Evolutionary conservation across 2,329 filamentous ascomycete genomes (phyloP).

Genomic region (Colletotrichum melonis): DNA sequence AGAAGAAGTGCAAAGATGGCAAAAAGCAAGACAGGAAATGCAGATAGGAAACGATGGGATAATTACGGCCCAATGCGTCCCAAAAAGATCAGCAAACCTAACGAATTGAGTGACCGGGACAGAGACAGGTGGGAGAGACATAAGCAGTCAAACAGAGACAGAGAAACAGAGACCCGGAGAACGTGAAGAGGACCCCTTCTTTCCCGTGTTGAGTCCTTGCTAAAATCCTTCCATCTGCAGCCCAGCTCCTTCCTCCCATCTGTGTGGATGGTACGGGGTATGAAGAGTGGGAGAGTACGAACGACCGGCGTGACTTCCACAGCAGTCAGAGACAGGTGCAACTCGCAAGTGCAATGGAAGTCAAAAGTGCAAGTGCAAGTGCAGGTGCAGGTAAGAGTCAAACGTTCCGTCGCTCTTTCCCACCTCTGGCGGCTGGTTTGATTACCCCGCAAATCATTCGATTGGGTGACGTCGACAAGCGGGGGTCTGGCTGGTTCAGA

Average conservation of each 20-base stretch:
- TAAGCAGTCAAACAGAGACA: not conserved
- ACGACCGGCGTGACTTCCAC: not conserved
- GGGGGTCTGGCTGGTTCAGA: slow-evolving; percentile 24
- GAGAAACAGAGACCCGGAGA: not conserved
- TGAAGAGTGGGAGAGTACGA: not conserved
- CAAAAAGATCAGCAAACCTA: not conserved
- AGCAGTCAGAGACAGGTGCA: not conserved
- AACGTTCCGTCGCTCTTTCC: slow-evolving; percentile 23
- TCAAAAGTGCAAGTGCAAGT: not conserved
- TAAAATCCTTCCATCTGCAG: not conserved
- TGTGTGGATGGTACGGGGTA: not conserved
- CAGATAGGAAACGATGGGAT: not conserved
- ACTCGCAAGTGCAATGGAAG: too few species aligned
- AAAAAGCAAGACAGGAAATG: not conserved
- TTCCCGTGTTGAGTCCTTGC: not conserved
- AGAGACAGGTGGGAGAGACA: not conserved
- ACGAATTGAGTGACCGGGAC: not conserved
- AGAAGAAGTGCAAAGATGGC: not conserved
- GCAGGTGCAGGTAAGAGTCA: not conserved
- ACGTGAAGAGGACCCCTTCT: slow-evolving; percentile 4
- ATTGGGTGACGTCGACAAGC: slow-evolving; percentile 36
- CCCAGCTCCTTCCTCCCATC: not conserved
- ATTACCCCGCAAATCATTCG: slow-evolving; percentile 35
- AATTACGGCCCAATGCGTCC: not conserved
- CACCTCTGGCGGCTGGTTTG: slow-evolving; percentile 11